Evolutionary conservation across 345 rosid genomes (phyloP), one percentile per base, ranked within the genome.

Genomic region (Syzygium aqueum): DNA sequence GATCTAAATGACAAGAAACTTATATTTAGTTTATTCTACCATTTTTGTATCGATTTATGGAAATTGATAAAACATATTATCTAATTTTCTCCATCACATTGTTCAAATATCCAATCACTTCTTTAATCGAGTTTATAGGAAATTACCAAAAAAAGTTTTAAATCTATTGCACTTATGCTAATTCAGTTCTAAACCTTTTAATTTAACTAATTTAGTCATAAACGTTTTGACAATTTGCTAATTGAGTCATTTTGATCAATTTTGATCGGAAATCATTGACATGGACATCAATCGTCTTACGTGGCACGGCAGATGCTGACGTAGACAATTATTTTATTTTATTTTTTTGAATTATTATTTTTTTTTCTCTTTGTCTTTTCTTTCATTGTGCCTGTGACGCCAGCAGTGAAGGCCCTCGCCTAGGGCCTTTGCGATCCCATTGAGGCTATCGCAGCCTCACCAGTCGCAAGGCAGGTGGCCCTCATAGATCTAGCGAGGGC

Each of bases 251-350:
- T 56, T 9, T 0, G 0, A 23, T 0, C 2, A 3, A 56, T 56
- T 11, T 10, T 56, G 0, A 3, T 0, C 7, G 2, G 0, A 56
- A 56, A 56, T 56, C 0, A 5, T 0, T 22, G 0, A 56, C 1
- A 2, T 23, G 10, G 0, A 9, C 0, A 13, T 0, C 0, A 0
- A 9, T 56, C 11, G 6, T 23, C 0, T 0, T 22, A 23, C 0
- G 2, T 56, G 22, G 1, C 1, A 3, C 0, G 5, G 2, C 12
- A 0, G 0, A 1, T 0, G 3, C 0, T 3, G 1, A 56, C 2
- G 0, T 56, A 0, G 1, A 56, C 25, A 22, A 56, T 56, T 56
- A 2, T 23, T 56, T 0, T 56, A 56, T 54, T 8, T 22, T 53
- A 53, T 54, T 54, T 50, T 49, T 1, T 54, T 3, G 22, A 54